phyloP scores from a whole-genome alignment of 805 yeast genomes.

The Tetrapisispora iriomotensis region DNA sequence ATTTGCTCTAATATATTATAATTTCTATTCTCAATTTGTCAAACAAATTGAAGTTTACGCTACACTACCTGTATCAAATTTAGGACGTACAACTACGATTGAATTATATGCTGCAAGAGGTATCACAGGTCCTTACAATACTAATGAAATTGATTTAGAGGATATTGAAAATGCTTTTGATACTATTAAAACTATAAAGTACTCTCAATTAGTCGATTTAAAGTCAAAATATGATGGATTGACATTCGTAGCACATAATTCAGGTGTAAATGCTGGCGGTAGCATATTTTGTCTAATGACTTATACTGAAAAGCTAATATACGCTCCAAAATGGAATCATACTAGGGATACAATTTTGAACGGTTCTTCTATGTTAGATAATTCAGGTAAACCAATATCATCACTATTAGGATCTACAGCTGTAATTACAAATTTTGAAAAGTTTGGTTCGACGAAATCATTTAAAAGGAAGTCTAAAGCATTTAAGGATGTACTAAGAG shows the following conservation, averaged over 20 bases:
- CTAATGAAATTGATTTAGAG: conserved; percentile 48
- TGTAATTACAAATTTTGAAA: conserved; percentile 50
- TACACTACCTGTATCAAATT: conserved; percentile 78
- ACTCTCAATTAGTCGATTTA: conserved; percentile 62
- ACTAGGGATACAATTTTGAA: conserved; percentile 77
- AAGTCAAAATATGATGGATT: conserved; percentile 51
- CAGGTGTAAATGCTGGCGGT: conserved; percentile 94
- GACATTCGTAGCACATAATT: conserved; percentile 68
- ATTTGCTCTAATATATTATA: conserved; percentile 51
- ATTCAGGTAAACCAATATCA: conserved; percentile 52
- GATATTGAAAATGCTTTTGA: conserved; percentile 81
- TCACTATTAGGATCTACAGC: conserved; percentile 71
- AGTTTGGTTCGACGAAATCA: conserved; percentile 53
- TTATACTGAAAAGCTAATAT: conserved; percentile 69
- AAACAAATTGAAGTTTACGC: conserved; percentile 69
- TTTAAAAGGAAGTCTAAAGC: conserved; percentile 55
- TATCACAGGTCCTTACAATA: conserved; percentile 57
- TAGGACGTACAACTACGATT: conserved; percentile 79
- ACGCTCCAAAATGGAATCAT: conserved; percentile 93
- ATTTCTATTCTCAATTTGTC: conserved; percentile 44
- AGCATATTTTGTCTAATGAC: conserved; percentile 74
- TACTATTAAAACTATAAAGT: conserved; percentile 56
- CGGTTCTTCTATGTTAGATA: conserved; percentile 52
- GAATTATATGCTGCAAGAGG: conserved; percentile 71
- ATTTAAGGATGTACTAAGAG: conserved; percentile 56